phyloP scores from a whole-genome alignment of 2,329 filamentous ascomycete genomes.

The Dothideomycetes sp. region DNA sequence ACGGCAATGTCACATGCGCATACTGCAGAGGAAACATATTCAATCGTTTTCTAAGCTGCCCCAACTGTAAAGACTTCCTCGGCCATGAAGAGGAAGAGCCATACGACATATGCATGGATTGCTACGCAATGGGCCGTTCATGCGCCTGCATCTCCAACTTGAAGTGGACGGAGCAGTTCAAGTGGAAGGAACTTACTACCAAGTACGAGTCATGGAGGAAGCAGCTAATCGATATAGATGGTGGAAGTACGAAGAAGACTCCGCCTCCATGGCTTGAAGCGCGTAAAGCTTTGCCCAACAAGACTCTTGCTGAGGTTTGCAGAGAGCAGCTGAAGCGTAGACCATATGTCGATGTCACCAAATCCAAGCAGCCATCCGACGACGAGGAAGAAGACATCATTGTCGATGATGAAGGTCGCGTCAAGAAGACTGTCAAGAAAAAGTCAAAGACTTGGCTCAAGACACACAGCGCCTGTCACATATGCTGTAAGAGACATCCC shows the following conservation, averaged over 20 bases:
- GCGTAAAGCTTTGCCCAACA: conserved; percentile 57
- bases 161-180: conserved; percentile 88
- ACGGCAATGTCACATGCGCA: conserved; percentile 87
- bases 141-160: conserved; percentile 80
- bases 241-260: conserved; percentile 54
- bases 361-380: conserved; percentile 41
- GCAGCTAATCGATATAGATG: conserved; percentile 65
- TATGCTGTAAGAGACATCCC: conserved; percentile 71
- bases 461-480: conserved; percentile 59
- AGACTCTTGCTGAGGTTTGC: conserved; percentile 83
- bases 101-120: conserved; percentile 97
- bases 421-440: conserved; percentile 57
- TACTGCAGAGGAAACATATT: conserved; percentile 96
- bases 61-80: conserved; percentile 63
- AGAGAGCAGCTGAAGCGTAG: conserved; percentile 74
- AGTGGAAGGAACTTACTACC: conserved; percentile 66
- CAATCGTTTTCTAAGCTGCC: conserved; percentile 91
- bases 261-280: conserved; percentile 64
- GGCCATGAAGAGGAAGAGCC: conserved; percentile 64
- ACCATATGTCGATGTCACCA: conserved; percentile 74
- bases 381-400: conserved; percentile 45
- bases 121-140: conserved; percentile 92
- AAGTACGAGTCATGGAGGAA: conserved; percentile 78
- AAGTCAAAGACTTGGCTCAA: conserved; percentile 42
- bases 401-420: conserved; percentile 53